phyloP scores from a whole-genome alignment of 768 basidiomycete genomes.

The Tylopilus rubrobrunneus region DNA sequence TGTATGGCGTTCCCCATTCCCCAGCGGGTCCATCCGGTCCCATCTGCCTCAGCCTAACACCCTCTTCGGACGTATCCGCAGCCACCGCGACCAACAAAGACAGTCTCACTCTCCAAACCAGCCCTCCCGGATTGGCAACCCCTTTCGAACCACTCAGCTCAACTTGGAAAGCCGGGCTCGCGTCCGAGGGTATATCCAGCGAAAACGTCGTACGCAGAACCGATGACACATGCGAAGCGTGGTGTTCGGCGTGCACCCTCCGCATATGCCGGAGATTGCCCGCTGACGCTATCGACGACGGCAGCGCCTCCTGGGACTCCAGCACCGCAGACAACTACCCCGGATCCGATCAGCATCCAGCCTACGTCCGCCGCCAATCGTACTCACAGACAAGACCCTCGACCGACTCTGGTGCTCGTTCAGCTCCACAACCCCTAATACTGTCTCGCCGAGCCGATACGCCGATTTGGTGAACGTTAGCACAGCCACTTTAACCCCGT shows the following conservation, averaged over 20 bases:
- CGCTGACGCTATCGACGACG: conserved; percentile 50
- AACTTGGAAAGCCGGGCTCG: conserved; percentile 80
- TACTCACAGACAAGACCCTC: conserved; percentile 77
- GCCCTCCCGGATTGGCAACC: conserved; percentile 52
- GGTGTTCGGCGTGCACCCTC: conserved; percentile 82
- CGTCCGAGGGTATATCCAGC: conserved; percentile 90
- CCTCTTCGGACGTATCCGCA: conserved; percentile 44
- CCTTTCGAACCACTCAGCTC: conserved; percentile 38
- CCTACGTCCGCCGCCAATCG: neutral
- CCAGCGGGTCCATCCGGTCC: conserved; percentile 56
- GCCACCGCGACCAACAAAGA: conserved; percentile 81
- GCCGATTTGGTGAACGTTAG: conserved; percentile 90
- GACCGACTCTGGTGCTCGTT: conserved; percentile 68
- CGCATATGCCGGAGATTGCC: conserved; percentile 51
- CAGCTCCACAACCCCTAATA: conserved; percentile 82
- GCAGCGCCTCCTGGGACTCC: conserved; percentile 84
- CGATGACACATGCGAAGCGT: conserved; percentile 69
- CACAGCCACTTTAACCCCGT: conserved; percentile 83
- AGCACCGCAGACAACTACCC: conserved; percentile 80
- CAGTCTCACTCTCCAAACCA: conserved; percentile 87
- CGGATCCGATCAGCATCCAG: conserved; percentile 1
- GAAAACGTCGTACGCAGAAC: conserved; percentile 79
- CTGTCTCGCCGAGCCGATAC: conserved; percentile 89
- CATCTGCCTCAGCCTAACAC: conserved; percentile 51
- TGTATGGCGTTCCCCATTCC: conserved; percentile 72